Evolutionary conservation across 2,329 filamentous ascomycete genomes (phyloP), one percentile per base, ranked within the genome.

Genomic region (Cladobotryum protrusum): DNA sequence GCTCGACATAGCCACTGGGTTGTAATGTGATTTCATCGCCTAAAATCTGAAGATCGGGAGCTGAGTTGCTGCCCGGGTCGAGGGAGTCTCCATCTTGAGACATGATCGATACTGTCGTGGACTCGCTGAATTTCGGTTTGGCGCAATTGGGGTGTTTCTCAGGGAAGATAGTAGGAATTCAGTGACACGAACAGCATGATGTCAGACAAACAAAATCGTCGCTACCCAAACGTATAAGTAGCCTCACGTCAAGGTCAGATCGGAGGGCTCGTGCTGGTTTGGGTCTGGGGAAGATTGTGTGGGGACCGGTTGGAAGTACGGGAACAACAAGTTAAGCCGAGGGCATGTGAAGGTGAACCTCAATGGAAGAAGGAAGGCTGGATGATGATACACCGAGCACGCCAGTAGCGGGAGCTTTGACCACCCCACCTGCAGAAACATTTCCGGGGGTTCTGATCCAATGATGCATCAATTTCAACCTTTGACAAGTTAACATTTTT

Each of bases 1-100:
- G 71, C 62, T 81, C 78, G 51, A 84, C 73, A 61, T 79, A 87
- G 52, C 85, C 85, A 57, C 82, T 82, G 8, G 86, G 86, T 62
- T 89, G 86, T 36, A 91, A 78, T 2, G 83, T 89, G 58, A 90
- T 81, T 60, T 84, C 74, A 62, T 87, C 81, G 56, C 86, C 86
- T 9, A 89, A 73, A 57, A 91, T 89, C 66, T 89, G 83, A 47
- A 91, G 74, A 65, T 89, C 86, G n/a, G 86, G 86, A 46, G 86
- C 83, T 43, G 81, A 81, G 54, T 57, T 63, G 54, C 44, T 61
- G 43, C 55, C 52, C 41, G 64, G 48, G 52, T 67, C 67, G 48
- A 59, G 48, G 12, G 57, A 35, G 47, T 66, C 59, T 49, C 64
- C 60, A 49, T 61, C 50, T 45, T 60, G 57, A 41, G 64, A 56